Conservation (phyloP, 345 rosid genomes). For the Limnanthes douglasii region DNA sequence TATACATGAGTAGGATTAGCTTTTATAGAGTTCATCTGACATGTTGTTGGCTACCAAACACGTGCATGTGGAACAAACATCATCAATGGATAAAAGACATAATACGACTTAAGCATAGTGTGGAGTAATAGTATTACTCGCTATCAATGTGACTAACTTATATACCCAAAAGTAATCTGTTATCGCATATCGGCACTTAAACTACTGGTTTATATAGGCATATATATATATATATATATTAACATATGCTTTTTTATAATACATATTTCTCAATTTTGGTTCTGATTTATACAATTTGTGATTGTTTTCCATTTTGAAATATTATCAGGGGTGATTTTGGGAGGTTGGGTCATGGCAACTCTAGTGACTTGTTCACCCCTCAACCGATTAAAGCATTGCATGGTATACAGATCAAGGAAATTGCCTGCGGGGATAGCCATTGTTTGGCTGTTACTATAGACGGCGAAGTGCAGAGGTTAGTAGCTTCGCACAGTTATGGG, state of each 20-base stretch:
- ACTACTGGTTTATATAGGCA: too few relatives aligned
- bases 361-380: constrained; percentile 86
- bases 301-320: constrained; percentile 3
- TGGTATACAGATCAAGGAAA: constrained; percentile 72
- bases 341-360: constrained; percentile 96
- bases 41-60: neutral
- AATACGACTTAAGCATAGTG: neutral
- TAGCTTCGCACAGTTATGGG: too few relatives aligned
- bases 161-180: neutral
- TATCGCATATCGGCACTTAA: neutral
- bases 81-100: neutral
- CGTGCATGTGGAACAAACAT: neutral
- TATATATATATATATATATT: too few relatives aligned
- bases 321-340: constrained; percentile 93
- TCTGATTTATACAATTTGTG: too few relatives aligned
- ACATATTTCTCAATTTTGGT: neutral
- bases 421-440: constrained; percentile 98
- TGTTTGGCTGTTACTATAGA: constrained; percentile 88
- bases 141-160: neutral
- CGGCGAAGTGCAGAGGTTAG: constrained; percentile 85
- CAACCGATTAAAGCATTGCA: constrained; percentile 70
- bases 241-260: too few relatives aligned
- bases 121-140: neutral
- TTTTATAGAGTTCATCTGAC: neutral
- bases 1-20: too few relatives aligned